Conservation (phyloP, 768 basidiomycete genomes). For the Hericium alpestre region DNA sequence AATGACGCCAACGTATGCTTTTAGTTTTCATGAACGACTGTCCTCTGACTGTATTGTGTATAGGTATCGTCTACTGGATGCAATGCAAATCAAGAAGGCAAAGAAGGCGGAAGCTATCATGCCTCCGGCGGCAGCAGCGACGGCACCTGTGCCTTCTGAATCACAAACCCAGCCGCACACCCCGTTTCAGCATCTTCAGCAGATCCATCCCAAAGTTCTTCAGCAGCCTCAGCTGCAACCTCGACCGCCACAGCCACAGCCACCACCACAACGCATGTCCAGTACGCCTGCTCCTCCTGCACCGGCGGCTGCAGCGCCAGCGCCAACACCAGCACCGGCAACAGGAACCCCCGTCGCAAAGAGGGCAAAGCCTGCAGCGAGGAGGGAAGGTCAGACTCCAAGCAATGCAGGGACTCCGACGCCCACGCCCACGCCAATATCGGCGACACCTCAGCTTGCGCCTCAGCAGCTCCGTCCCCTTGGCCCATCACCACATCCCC, state of each 20-base stretch:
- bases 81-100: not conserved
- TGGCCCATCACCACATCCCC: not conserved
- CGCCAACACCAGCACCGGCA: constrained; percentile 14
- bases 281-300: constrained; percentile 4
- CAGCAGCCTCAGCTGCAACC: constrained; percentile 3
- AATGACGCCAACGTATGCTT: constrained; percentile 37
- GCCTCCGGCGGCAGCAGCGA: not conserved
- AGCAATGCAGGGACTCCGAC: not conserved
- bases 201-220: not conserved
- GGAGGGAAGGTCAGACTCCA: not conserved
- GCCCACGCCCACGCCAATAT: not conserved
- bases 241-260: constrained; percentile 4
- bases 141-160: not conserved
- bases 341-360: constrained; percentile 13
- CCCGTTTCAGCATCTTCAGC: constrained; percentile 1
- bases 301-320: constrained; percentile 13
- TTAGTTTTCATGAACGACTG: not conserved
- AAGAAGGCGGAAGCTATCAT: not conserved
- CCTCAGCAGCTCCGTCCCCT: not conserved
- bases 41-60: not conserved
- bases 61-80: constrained; percentile 14
- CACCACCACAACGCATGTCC: constrained; percentile 8
- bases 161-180: not conserved
- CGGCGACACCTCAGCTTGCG: not conserved
- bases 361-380: not conserved